Evolutionary conservation across 2,329 filamentous ascomycete genomes (phyloP), one percentile per base, ranked within the genome.

Genomic region (Colletotrichum spaethianum): DNA sequence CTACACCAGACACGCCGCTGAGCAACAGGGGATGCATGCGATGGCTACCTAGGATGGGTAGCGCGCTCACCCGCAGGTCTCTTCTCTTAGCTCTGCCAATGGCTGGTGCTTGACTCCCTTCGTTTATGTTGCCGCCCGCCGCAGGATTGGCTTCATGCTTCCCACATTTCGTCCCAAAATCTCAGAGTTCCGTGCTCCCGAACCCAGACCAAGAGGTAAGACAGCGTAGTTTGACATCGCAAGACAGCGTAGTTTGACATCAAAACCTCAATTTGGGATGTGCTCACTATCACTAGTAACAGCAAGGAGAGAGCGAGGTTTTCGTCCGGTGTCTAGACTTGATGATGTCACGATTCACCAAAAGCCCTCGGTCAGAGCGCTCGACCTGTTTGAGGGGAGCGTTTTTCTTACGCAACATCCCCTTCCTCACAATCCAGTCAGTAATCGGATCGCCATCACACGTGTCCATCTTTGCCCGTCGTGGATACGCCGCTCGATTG

Each of bases 181-280:
- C 23, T 20, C 18, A 52, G 11, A 26, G 42, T 52, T 50, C 23
- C 31, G 57, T 23, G 48, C 50, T 31, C 42, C 14, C 42, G 20
- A 67, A 59, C 57, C 36, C 28, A 28, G 38, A 40, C 55, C 63
- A 70, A 62, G 67, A 61, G 40, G 16, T 40, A 67, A 55, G 68
- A 67, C 63, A 67, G 63, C 60, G 46, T 44, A 50, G 46, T 48
- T 48, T 42, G 40, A 28, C n/a, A 46, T 50, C 63, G 16, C 28
- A 67, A 55, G 68, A 67, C 63, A 67, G 63, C 60, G 46, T 44
- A 50, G 46, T 48, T 48, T 42, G 40, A 28, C n/a, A 46, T 50
- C 63, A 14, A 38, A 56, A 23, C 42, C 31, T n/a, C n/a, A 16
- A 50, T 26, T 56, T 38, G 31, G 40, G 53, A 56, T 44, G 31